Conservation (phyloP, 305 asterid species). For the Fraxinus platypoda region DNA sequence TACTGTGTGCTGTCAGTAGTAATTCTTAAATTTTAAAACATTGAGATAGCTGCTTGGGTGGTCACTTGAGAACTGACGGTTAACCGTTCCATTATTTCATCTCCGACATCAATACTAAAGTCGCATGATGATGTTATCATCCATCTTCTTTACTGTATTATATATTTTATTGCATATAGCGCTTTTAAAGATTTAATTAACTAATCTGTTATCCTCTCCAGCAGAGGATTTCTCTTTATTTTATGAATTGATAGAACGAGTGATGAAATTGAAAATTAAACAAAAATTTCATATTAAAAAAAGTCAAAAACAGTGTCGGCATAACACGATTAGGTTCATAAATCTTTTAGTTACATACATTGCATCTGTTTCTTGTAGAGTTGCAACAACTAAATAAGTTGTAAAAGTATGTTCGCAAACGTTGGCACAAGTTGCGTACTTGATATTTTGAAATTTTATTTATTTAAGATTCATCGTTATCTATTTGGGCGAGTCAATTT, state of each 20-base stretch:
- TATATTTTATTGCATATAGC: background rate
- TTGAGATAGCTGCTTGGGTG: background rate
- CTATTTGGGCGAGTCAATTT: background rate
- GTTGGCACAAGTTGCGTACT: background rate
- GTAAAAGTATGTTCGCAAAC: background rate
- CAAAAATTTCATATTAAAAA: no score
- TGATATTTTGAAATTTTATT: background rate
- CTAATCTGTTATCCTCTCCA: no score
- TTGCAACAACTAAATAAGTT: no score
- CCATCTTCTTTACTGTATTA: background rate
- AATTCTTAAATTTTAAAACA: background rate
- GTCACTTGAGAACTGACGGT: conserved; percentile 18
- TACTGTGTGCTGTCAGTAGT: no score
- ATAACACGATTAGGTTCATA: background rate
- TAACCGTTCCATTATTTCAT: conserved; percentile 34
- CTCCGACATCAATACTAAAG: background rate
- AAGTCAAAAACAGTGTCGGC: background rate
- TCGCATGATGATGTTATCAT: background rate
- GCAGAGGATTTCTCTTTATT: no score
- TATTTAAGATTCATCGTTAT: no score
- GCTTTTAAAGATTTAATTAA: no score
- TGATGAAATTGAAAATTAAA: background rate
- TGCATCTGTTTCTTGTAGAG: background rate
- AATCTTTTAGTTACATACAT: no score
- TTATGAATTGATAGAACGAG: background rate